Percentiles rank a stretch among this genome's conserved stretches.
Evolutionary conservation across 306 rosid species (phyloP).

Genomic region (Cicer judaicum): DNA sequence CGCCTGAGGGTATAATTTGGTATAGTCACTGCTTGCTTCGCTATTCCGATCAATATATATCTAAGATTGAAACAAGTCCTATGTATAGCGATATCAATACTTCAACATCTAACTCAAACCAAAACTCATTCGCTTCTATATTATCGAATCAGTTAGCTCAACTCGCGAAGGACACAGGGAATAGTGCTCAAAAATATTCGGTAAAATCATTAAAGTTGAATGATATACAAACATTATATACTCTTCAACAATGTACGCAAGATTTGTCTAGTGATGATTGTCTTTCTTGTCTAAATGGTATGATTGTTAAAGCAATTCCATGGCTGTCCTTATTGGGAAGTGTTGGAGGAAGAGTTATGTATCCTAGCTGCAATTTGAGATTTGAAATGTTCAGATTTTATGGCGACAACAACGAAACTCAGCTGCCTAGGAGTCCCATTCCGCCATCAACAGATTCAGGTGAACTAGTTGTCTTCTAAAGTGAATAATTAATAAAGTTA

Average conservation of each 20-base stretch:
- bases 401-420: neutral
- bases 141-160: neutral
- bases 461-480: neutral
- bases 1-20: slow-evolving; percentile 6
- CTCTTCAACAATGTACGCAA: neutral
- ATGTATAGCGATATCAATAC: neutral
- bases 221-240: neutral
- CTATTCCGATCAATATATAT: neutral
- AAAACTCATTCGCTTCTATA: neutral
- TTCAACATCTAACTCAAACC: neutral
- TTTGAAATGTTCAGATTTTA: slow-evolving; percentile 30
- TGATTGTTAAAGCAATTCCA: neutral
- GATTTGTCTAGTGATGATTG: neutral
- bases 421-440: neutral
- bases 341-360: slow-evolving; percentile 8
- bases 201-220: neutral
- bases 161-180: neutral
- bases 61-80: neutral
- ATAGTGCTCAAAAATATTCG: neutral
- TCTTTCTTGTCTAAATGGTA: neutral
- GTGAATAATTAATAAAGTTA: too few relatives aligned
- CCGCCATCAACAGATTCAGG: neutral
- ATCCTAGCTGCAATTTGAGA: slow-evolving; percentile 35
- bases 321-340: slow-evolving; percentile 35
- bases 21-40: slow-evolving; percentile 5